Conservation (phyloP, 139 green algal species). For the Auxenochlorella protothecoides region DNA sequence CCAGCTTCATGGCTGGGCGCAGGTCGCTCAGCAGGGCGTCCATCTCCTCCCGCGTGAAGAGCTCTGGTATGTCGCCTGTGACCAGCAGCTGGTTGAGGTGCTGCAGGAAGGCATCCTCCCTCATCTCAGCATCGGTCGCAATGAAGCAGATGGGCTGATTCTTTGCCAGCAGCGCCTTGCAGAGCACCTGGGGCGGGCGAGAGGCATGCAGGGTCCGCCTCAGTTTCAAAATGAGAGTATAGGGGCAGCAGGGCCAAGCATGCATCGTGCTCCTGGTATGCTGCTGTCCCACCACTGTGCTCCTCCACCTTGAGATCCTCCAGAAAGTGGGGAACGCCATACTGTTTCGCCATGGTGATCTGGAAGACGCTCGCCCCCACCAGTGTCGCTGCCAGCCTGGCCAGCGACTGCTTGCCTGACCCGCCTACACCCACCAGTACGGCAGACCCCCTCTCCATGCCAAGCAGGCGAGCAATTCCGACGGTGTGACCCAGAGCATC, state of each 20-base stretch:
- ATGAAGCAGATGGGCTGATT: constrained; percentile 82
- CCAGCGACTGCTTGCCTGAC: constrained; percentile 77
- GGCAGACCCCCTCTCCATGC: constrained; percentile 74
- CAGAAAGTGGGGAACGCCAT: constrained; percentile 83
- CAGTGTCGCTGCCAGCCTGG: constrained; percentile 48
- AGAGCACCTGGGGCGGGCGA: neutral
- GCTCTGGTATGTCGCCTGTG: constrained; percentile 78
- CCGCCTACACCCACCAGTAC: constrained; percentile 91
- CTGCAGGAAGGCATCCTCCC: constrained; percentile 91
- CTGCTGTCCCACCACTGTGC: no score
- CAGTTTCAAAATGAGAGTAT: no score
- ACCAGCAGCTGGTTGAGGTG: constrained; percentile 97
- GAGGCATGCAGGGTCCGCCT: no score
- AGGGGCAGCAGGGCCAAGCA: no score
- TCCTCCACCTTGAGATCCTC: constrained; percentile 79
- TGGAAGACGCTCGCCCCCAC: constrained; percentile 38
- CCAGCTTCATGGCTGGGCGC: constrained; percentile 55
- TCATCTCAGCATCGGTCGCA: constrained; percentile 88
- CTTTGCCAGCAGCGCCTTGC: constrained; percentile 21
- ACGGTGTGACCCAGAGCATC: constrained; percentile 86
- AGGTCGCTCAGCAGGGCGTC: constrained; percentile 90
- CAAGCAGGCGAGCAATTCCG: constrained; percentile 72
- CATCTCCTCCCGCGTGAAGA: constrained; percentile 91
- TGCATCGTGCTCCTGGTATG: no score
- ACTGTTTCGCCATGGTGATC: constrained; percentile 71